phyloP scores from a whole-genome alignment of 768 basidiomycete genomes.

The Leccinum truebloodii region DNA sequence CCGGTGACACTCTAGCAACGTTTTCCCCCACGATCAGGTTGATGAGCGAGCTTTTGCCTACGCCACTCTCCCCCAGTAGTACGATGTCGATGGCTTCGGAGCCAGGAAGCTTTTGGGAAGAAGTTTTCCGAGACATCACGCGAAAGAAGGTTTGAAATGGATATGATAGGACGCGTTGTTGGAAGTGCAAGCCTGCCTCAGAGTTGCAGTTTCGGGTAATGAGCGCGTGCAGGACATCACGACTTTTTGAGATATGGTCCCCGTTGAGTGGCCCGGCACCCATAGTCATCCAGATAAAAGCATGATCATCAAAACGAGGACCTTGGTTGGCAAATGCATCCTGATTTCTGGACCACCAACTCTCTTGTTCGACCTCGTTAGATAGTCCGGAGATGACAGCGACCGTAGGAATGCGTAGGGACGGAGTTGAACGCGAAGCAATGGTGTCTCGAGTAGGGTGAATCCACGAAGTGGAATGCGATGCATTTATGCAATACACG shows the following conservation, averaged over 20 bases:
- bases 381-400: conserved; percentile 21
- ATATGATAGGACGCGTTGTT: conserved; percentile 9
- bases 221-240: conserved; percentile 16
- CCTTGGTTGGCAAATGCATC: conserved; percentile 10
- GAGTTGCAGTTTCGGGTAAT: conserved; percentile 12
- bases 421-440: neutral
- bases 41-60: conserved; percentile 45
- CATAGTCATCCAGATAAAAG: conserved; percentile 15
- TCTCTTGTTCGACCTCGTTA: conserved; percentile 9
- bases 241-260: conserved; percentile 10
- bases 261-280: conserved; percentile 1
- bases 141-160: conserved; percentile 17
- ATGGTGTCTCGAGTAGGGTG: conserved; percentile 14
- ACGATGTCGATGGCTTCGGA: conserved; percentile 31
- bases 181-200: conserved; percentile 9
- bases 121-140: conserved; percentile 4
- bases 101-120: neutral
- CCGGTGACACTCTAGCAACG: conserved; percentile 33
- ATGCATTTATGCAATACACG: conserved; percentile 23
- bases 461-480: conserved; percentile 14
- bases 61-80: conserved; percentile 36
- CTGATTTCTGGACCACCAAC: conserved; percentile 23
- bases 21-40: conserved; percentile 36
- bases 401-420: conserved; percentile 13
- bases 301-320: conserved; percentile 16